Percentiles rank a stretch among this genome's conserved stretches.
phyloP scores from a whole-genome alignment of 2,329 filamentous ascomycete genomes.

The Apiospora koreana region DNA sequence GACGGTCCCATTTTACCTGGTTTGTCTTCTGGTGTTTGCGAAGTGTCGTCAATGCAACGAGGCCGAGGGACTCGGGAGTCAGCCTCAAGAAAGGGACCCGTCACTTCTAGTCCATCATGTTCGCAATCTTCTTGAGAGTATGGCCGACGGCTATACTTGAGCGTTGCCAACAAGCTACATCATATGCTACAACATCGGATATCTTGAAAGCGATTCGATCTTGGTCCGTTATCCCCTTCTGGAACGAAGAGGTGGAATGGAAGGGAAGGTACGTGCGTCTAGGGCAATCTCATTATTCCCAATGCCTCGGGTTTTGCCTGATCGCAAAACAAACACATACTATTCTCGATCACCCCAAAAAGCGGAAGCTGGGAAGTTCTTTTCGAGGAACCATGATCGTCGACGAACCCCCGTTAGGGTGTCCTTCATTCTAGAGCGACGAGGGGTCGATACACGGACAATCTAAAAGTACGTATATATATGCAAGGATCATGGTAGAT shows the following conservation, averaged over 20 bases:
- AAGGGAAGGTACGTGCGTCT: background rate
- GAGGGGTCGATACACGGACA: constrained; percentile 7
- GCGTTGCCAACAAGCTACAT: background rate
- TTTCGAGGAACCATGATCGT: constrained; percentile 5
- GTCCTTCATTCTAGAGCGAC: constrained; percentile 1
- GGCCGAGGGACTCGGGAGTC: background rate
- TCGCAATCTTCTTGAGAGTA: background rate
- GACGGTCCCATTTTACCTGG: background rate
- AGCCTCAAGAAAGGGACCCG: background rate
- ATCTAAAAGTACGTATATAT: background rate
- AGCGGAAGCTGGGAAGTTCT: background rate
- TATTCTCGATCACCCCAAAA: background rate
- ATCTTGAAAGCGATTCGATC: background rate
- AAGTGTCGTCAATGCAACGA: background rate
- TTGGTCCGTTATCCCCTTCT: background rate
- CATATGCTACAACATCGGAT: background rate
- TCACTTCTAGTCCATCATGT: background rate
- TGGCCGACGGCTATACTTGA: background rate
- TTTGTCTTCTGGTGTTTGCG: background rate
- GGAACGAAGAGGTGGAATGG: constrained; percentile 1
- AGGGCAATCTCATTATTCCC: background rate
- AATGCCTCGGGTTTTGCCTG: constrained; percentile 8
- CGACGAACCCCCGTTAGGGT: background rate
- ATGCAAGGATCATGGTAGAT: constrained; percentile 1
- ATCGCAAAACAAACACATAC: background rate